Evolutionary conservation across 1,139 yeast genomes (phyloP).

Genomic region (Pichia sp.): DNA sequence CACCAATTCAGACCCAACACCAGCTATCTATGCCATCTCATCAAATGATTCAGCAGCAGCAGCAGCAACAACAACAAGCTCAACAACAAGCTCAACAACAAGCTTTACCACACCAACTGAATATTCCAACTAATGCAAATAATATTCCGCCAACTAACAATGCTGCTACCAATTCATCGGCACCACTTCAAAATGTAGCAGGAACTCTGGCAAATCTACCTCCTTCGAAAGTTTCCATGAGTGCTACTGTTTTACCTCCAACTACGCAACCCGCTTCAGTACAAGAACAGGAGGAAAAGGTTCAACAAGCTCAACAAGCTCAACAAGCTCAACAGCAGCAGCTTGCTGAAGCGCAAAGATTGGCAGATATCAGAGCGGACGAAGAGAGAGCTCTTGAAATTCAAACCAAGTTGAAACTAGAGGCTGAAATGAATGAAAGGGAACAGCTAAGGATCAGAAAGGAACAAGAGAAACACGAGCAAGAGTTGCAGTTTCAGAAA

Average conservation of each 20-base stretch:
- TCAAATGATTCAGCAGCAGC: slow-evolving; percentile 27
- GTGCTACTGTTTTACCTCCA: slow-evolving; percentile 1
- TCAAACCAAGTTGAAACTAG: not conserved
- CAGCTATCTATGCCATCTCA: slow-evolving; percentile 26
- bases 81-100: slow-evolving; percentile 12
- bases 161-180: not conserved
- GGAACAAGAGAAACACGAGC: slow-evolving; percentile 1
- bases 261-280: not conserved
- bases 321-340: not conserved
- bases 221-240: slow-evolving; percentile 2
- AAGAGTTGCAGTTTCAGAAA: not conserved
- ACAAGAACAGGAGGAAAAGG: not conserved
- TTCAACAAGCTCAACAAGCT: not conserved
- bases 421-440: slow-evolving; percentile 1
- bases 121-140: not conserved
- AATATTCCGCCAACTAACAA: not conserved
- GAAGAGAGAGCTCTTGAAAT: not conserved
- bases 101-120: not conserved
- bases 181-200: not conserved
- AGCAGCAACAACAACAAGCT: slow-evolving; percentile 23
- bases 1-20: slow-evolving; percentile 48
- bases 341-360: slow-evolving; percentile 3
- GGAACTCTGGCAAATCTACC: no score
- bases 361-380: slow-evolving; percentile 1
- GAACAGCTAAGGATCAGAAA: not conserved